Percentiles rank a stretch among this genome's conserved stretches.
Evolutionary conservation across 139 green algal species (phyloP).

Genomic region (Chloropicon primus): DNA sequence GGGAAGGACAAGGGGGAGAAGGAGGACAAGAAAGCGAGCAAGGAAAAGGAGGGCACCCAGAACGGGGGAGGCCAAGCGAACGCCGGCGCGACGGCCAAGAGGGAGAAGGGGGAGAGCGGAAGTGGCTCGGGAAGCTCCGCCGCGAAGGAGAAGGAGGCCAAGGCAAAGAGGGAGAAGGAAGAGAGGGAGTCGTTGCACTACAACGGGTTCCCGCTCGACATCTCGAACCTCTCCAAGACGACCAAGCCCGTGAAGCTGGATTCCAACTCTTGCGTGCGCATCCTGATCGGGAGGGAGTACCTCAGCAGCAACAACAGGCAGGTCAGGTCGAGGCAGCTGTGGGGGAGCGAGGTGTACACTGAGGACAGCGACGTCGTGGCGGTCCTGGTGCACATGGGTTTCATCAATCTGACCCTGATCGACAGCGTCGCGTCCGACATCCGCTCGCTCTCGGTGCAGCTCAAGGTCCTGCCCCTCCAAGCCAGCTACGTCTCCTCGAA

Average conservation of each 20-base stretch:
- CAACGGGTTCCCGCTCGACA: not conserved
- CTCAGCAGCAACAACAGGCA: constrained; percentile 19
- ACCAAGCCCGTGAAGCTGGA: not conserved
- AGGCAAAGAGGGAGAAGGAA: not conserved
- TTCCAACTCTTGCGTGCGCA: not conserved
- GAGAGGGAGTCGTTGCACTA: not conserved
- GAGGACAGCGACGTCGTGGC: constrained; percentile 84
- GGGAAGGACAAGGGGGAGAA: not conserved
- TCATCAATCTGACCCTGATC: constrained; percentile 9
- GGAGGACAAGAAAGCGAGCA: not conserved
- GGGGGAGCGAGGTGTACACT: constrained; percentile 84
- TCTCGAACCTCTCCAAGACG: not conserved
- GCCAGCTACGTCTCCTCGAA: not conserved
- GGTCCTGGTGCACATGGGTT: constrained; percentile 87
- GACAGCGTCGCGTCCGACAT: not conserved
- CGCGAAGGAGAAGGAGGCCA: not conserved
- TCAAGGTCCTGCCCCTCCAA: not conserved
- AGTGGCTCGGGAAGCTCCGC: no score
- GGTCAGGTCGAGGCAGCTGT: constrained; percentile 80
- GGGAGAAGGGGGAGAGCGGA: not conserved
- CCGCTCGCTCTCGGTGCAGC: not conserved
- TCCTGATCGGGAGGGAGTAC: not conserved
- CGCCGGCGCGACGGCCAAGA: not conserved
- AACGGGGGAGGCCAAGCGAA: no score
- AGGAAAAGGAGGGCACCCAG: no score